A percentile compares a stretch with the other conserved stretches of the same genome.
phyloP scores from a whole-genome alignment of 148 eudicot genomes.

The Rhododendron kiyosumense region DNA sequence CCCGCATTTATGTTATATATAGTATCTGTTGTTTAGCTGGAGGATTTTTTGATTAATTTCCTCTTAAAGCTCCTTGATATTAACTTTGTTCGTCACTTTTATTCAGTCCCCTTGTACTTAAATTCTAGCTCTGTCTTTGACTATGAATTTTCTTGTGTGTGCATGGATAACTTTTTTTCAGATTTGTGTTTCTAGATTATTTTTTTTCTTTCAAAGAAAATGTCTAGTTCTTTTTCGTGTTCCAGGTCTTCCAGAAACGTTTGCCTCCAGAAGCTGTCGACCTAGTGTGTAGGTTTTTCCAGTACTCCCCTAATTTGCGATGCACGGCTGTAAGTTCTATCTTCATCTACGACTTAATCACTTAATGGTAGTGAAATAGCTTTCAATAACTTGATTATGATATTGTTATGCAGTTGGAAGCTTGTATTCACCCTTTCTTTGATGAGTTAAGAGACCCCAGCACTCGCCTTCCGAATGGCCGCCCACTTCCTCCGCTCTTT shows the following conservation, averaged over 20 bases:
- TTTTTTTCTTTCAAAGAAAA: neutral
- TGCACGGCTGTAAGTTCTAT: slow-evolving; percentile 91
- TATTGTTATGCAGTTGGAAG: slow-evolving; percentile 71
- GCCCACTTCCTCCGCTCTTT: slow-evolving; percentile 96
- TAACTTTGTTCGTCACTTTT: neutral
- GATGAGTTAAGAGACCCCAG: slow-evolving; percentile 93
- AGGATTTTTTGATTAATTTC: neutral
- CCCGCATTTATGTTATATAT: neutral
- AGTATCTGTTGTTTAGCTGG: neutral
- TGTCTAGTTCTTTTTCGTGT: neutral
- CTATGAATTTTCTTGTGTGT: neutral
- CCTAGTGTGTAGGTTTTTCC: slow-evolving; percentile 90
- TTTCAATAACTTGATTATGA: neutral
- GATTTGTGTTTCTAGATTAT: slow-evolving; percentile 1
- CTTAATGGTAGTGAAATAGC: slow-evolving; percentile 1
- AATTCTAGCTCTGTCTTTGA: neutral
- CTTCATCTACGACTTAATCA: neutral
- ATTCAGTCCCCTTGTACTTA: neutral
- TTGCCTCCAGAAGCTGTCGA: slow-evolving; percentile 99
- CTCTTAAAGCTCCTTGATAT: neutral
- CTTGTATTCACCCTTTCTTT: slow-evolving; percentile 97
- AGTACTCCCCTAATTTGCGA: slow-evolving; percentile 94
- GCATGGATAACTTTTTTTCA: neutral
- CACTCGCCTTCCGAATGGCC: slow-evolving; percentile 95
- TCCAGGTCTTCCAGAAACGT: slow-evolving; percentile 89